Evolutionary conservation across 2,329 filamentous ascomycete genomes (phyloP).

Genomic region (Grosmannia serpens): DNA sequence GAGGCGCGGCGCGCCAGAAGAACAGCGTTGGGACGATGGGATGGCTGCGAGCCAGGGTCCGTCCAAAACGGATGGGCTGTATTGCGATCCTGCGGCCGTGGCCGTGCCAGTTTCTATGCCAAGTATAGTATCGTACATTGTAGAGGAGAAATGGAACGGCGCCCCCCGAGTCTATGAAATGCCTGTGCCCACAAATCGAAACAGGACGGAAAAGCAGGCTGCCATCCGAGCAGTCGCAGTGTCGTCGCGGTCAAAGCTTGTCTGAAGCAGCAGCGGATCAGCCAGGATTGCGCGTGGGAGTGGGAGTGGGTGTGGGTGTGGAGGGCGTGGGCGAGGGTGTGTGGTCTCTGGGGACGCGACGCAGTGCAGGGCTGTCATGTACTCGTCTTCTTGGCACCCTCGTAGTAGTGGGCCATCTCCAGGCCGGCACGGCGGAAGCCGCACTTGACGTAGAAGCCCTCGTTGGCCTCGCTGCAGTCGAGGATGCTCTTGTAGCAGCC

Average conservation of each 20-base stretch:
- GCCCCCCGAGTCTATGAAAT: background rate
- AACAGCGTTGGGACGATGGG: no score
- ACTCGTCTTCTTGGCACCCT: slow-evolving; percentile 31
- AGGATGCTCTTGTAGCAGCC: slow-evolving; percentile 97
- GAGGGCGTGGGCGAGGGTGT: no score
- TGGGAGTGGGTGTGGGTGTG: no score
- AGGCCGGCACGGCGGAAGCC: slow-evolving; percentile 85
- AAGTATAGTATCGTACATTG: background rate
- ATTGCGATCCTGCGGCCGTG: background rate
- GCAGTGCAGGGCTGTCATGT: background rate
- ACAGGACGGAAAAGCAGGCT: background rate
- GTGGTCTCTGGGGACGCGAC: background rate
- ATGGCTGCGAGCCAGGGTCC: no score
- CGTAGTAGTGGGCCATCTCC: slow-evolving; percentile 96
- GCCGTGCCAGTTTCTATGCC: background rate
- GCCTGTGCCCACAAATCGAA: background rate
- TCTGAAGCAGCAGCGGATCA: background rate
- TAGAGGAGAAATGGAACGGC: background rate
- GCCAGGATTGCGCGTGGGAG: background rate
- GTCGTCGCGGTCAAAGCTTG: background rate
- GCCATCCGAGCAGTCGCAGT: background rate
- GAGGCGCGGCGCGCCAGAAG: background rate
- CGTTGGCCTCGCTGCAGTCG: slow-evolving; percentile 91
- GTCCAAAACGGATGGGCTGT: background rate
- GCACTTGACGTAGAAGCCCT: slow-evolving; percentile 97